Evolutionary conservation across 2,329 filamentous ascomycete species (phyloP), one percentile per base, ranked within the genome.

Genomic region (Claviceps citrina): DNA sequence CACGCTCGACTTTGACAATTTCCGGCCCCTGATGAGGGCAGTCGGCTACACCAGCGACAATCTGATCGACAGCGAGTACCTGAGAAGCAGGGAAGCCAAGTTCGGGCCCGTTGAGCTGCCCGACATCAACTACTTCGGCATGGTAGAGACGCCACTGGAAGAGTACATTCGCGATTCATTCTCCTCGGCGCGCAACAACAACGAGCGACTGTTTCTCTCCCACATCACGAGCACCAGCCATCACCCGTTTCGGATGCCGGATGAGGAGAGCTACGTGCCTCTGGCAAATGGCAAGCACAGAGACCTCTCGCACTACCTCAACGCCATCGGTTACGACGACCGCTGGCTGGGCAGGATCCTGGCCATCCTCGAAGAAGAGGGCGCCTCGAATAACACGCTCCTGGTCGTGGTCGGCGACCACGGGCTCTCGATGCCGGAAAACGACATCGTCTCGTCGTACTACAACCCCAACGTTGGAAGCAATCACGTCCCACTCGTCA

Each of bases 201-300:
- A 59, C 12, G 50, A 58, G 31, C 50, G 57, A 8, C 46, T 60
- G 0, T 61, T 60, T 25, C 40, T 61, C 1, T 54, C 56, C 2
- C 58, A 61, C 41, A 40, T 61, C 3, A 61, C 58, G 3, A 59
- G 57, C 43, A 60, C 57, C 4, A 54, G 51, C 2, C 57, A 61
- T 39, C 57, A 60, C 32, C 53, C 55, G 7, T 61, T 58, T 30
- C 46, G 45, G 5, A 46, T 60, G 38, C 57, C 57, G 7, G 49
- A 47, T 4, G 49, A 47, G 0, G 56, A 57, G 20, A 33, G 41
- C 3, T 55, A 54, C 6, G 46, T 55, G 0, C 53, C 49, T 1
- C 39, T 59, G 26, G 51, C 53, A 1, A 31, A 38, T 1, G 43
- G 41, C 1, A 48, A 51, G 1, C 42, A 54, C 0, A 47, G 53